A percentile compares a stretch with the other conserved stretches of the same genome.
These are phyloP conservation scores for Nissolia schottii DNA, from an alignment of 306 rosid genomes.

Conservation along the genomic window DNA sequence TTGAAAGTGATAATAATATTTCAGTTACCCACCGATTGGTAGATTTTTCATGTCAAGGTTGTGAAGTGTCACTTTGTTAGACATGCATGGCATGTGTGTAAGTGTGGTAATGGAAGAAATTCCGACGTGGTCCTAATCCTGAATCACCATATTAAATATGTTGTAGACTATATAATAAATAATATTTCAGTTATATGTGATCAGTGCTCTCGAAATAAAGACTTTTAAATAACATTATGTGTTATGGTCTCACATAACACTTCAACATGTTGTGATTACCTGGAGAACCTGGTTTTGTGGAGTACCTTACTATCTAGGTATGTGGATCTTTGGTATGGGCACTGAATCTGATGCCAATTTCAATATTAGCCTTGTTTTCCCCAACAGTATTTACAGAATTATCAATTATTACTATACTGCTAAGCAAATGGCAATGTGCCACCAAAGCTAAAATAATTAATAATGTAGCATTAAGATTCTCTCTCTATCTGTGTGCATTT, in stretches of 20 bases:
- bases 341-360: background rate
- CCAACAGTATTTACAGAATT: background rate
- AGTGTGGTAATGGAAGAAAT: too few relatives aligned
- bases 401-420: background rate
- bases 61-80: constrained; percentile 49
- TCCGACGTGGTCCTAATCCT: too few relatives aligned
- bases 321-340: background rate
- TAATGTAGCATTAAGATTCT: background rate
- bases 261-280: constrained; percentile 34
- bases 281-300: constrained; percentile 25
- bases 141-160: too few relatives aligned
- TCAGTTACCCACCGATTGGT: constrained; percentile 31
- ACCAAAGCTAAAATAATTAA: background rate
- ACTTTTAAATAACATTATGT: too few relatives aligned
- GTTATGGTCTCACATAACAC: too few relatives aligned
- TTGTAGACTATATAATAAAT: too few relatives aligned
- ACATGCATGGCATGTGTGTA: constrained; percentile 35
- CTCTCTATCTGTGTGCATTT: background rate
- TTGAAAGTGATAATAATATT: constrained; percentile 22
- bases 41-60: constrained; percentile 34
- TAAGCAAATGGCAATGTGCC: background rate
- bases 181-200: too few relatives aligned
- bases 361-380: background rate
- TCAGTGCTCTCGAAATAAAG: too few relatives aligned
- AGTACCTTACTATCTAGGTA: background rate